Base-by-base conservation (phyloP, 2,329 filamentous ascomycete species). In the Colletotrichum siamense region DNA sequence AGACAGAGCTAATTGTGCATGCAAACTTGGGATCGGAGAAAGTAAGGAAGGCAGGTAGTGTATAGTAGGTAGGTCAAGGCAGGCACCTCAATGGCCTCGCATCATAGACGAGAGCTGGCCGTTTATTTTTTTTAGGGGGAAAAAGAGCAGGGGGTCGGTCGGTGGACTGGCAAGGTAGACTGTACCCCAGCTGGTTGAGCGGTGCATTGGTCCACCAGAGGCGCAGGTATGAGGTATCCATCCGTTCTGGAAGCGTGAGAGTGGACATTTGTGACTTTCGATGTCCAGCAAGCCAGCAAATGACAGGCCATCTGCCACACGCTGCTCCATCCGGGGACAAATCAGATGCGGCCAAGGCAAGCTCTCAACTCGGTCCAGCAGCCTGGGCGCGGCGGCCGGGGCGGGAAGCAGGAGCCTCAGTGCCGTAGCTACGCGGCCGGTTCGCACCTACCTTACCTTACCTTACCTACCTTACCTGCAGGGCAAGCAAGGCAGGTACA, bases 371-470 rank as follows among this genome's bases (percentile, higher is more conserved):
- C 34, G 28, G 61, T 55, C 69, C 73, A 76, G 73, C 39, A 69
- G 66, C 57, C 66, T 70, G 71, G 66, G 59, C 59, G 59, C 32
- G 30, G 71, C 44, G 65, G 65, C 59, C 59, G 69, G 39, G 63
- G 36, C 44, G 63, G 70, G 57, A 70, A 62, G 59, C 22, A 59
- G 13, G 59, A 73, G 64, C 39, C 70, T 73, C 73, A 61, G 64
- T 76, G 70, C 70, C 70, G 70, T 76, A 73, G 73, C 36, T 67
- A 75, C 69, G 73, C 73, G 69, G 73, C 73, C 73, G 57, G 63
- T 32, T 72, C 73, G 32, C n/a, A 62, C 63, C 63, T 73, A 62
- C 73, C 36, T 75, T 59, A 63, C 55, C 55, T 22, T 28, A 36
- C 39, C 24, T 64, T 64, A 36, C 28, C 36, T 18, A n/a, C 36